phyloP scores from a whole-genome alignment of 2,329 filamentous ascomycete species.

The Aspergillus carbonarius region DNA sequence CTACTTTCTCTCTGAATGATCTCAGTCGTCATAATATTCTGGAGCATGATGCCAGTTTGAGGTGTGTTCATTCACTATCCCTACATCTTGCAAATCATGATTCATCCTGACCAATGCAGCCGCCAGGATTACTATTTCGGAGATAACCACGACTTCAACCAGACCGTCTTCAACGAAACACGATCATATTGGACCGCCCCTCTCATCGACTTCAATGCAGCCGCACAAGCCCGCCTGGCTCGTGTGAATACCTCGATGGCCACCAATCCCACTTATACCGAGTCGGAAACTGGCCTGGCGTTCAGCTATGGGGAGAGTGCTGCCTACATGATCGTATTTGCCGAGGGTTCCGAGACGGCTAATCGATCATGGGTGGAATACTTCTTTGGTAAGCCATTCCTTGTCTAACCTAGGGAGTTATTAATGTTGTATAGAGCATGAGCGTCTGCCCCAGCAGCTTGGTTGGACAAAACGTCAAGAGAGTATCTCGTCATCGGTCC shows the following conservation, averaged over 20 bases:
- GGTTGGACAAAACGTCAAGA: background rate
- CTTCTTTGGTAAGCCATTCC: background rate
- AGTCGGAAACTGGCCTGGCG: slow-evolving; percentile 6
- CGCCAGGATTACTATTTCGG: slow-evolving; percentile 17
- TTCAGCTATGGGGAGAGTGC: slow-evolving; percentile 14
- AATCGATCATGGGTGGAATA: background rate
- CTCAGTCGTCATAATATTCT: slow-evolving; percentile 13
- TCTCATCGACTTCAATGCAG: slow-evolving; percentile 9
- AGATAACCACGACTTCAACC: slow-evolving; percentile 16
- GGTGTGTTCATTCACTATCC: slow-evolving; percentile 4
- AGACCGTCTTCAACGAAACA: slow-evolving; percentile 16
- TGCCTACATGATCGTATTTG: background rate
- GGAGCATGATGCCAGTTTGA: slow-evolving; percentile 27
- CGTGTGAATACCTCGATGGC: slow-evolving; percentile 12
- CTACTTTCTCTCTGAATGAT: slow-evolving; percentile 19
- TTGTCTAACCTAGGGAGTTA: background rate
- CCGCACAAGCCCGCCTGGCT: slow-evolving; percentile 10
- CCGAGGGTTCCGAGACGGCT: background rate
- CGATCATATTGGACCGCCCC: slow-evolving; percentile 12
- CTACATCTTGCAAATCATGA: background rate
- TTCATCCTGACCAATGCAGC: background rate
- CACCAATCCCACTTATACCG: slow-evolving; percentile 6
- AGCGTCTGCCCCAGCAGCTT: background rate
- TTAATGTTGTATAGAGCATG: background rate
- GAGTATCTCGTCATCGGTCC: background rate